Percentiles rank a stretch among this genome's conserved stretches.
phyloP scores from a whole-genome alignment of 345 rosid genomes.

The Citrus trifoliata region DNA sequence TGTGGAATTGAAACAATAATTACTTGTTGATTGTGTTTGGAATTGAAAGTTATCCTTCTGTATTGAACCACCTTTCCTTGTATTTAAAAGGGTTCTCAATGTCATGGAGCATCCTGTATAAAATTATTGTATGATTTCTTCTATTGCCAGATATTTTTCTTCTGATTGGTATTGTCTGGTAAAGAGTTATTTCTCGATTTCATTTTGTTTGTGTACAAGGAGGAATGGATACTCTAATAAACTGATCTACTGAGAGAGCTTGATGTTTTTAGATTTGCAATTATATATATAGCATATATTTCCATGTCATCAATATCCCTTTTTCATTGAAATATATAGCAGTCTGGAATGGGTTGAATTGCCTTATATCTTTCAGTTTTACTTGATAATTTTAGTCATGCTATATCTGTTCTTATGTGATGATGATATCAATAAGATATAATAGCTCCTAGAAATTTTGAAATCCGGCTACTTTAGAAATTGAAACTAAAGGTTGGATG shows the following conservation, averaged over 20 bases:
- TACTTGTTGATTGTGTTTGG: not conserved
- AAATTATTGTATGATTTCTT: not conserved
- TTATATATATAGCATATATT: not conserved
- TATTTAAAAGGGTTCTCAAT: not conserved
- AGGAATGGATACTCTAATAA: not conserved
- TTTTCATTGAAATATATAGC: not conserved
- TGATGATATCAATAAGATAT: not conserved
- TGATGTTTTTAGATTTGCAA: not conserved
- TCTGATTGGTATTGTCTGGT: not conserved
- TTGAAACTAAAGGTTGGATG: not conserved
- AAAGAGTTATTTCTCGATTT: not conserved
- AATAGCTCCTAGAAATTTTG: not conserved
- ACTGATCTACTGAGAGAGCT: not conserved
- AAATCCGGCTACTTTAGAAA: not conserved
- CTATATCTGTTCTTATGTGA: not conserved
- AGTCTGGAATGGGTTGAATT: not conserved
- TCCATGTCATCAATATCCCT: not conserved
- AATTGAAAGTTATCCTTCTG: not conserved
- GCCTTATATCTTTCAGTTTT: not conserved
- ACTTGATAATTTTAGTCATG: not conserved
- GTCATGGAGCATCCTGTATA: not conserved
- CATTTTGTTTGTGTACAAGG: not conserved
- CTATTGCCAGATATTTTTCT: not conserved
- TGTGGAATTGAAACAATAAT: not conserved
- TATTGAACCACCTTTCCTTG: not conserved